These are phyloP conservation scores for Camillea tinctor DNA, from an alignment of 2,329 filamentous ascomycete species.

Conservation along the genomic window DNA sequence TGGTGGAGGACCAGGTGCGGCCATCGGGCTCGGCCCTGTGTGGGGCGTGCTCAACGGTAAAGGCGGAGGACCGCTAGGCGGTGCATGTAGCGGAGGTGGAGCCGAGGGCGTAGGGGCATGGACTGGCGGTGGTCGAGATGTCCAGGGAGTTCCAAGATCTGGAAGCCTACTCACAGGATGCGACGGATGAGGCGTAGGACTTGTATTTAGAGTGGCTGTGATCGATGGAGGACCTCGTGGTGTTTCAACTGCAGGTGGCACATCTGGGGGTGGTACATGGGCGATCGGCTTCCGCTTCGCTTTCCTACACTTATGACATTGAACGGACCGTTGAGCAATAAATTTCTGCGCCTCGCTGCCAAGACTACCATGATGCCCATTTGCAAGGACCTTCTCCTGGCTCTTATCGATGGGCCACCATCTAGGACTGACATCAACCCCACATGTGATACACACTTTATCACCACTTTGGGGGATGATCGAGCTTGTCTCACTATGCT, in stretches of 20 bases:
- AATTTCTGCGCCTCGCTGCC: conserved; percentile 59
- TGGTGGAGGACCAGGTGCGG: conserved; percentile 35
- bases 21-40: conserved; percentile 32
- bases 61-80: conserved; percentile 23
- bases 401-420: conserved; percentile 64
- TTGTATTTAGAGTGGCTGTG: conserved; percentile 21
- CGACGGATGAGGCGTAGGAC: conserved; percentile 24
- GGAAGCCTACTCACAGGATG: conserved; percentile 22
- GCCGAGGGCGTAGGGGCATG: conserved; percentile 21
- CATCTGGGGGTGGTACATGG: conserved; percentile 30
- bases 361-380: conserved; percentile 49
- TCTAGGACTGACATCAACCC: conserved; percentile 69
- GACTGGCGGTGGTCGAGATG: conserved; percentile 17
- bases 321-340: conserved; percentile 59
- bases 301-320: conserved; percentile 75
- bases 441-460: conserved; percentile 63
- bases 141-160: conserved; percentile 25
- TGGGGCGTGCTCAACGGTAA: conserved; percentile 26
- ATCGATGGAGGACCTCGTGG: conserved; percentile 27
- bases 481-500: conserved; percentile 27
- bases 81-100: conserved; percentile 24
- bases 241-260: conserved; percentile 28
- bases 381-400: conserved; percentile 52
- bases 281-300: conserved; percentile 45
- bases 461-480: conserved; percentile 40